Percentiles rank a stretch among this genome's conserved stretches.
Evolutionary conservation across 2,329 filamentous ascomycete species (phyloP).

Genomic region (Pseudogymnoascus sp.): DNA sequence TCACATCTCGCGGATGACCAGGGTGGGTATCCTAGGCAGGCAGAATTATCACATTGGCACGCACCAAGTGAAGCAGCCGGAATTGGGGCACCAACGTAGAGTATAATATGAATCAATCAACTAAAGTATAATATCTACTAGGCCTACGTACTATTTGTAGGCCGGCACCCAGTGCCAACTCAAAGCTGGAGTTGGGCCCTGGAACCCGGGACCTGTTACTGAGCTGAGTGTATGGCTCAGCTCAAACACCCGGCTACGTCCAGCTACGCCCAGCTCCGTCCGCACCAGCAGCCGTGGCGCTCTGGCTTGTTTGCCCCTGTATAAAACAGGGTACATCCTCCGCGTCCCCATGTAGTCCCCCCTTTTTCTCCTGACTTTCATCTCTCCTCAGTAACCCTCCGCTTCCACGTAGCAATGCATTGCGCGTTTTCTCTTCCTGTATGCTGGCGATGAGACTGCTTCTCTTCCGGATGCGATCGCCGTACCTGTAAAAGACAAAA

Average conservation of each 20-base stretch:
- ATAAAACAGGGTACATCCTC: not conserved
- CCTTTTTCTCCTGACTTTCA: not conserved
- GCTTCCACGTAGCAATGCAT: not conserved
- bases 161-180: not conserved
- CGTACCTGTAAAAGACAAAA: conserved; percentile 65
- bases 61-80: not conserved
- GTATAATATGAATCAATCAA: not conserved
- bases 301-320: not conserved
- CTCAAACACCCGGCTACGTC: not conserved
- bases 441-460: not conserved
- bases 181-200: not conserved
- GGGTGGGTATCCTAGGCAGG: not conserved
- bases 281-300: not conserved
- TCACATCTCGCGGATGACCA: conserved; percentile 31
- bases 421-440: not conserved
- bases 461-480: conserved; percentile 45
- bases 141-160: not conserved
- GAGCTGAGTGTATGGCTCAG: not conserved
- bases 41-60: not conserved
- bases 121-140: not conserved
- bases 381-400: not conserved
- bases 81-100: not conserved
- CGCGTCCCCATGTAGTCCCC: not conserved
- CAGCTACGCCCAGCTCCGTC: not conserved
- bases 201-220: not conserved